Base-by-base conservation (phyloP, 2,329 filamentous ascomycete species). In the Cryoendolithus antarcticus region DNA sequence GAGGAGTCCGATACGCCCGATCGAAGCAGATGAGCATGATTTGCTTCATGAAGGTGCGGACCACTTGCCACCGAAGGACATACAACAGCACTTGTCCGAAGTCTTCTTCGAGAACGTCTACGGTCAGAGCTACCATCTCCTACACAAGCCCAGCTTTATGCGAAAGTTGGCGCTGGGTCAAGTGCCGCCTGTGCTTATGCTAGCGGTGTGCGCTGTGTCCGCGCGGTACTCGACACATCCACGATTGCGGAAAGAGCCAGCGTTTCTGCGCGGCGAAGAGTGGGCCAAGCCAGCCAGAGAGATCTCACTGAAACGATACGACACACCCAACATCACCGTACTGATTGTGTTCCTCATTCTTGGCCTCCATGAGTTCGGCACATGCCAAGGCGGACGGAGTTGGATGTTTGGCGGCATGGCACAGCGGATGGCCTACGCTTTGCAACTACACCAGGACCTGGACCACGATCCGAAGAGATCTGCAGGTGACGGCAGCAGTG, bases 101-200 rank as follows among this genome's bases (percentile, higher is more conserved):
- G 78, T 95, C 1, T 98, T 93, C 57, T 98, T 96, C 55, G 89
- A 96, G 54, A 88, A 82, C 53, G 75, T 96, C 1, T 96, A 98
- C 56, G 91, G 91, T 6, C 91, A 96, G 57, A 84, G 86, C 28
- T 98, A 96, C 58, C 83, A 93, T 47, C 67, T 98, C 12, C 74
- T 98, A 7, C 91, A 98, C 62, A 96, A 95, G 58, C 89, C 91
- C 30, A 96, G 88, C 58, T 96, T 93, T 58, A 94, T 96, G 82
- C 75, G 88, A 43, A 86, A 86, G 53, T 60, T 91, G 39, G 85
- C 81, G 52, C 73, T 79, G 43, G 82, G 83, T 24, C 80, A 80
- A 1, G 68, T 96, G 9, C 89, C 91, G 1, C 91, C 91, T 1
- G 89, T 96, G 8, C 67, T 98, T 9, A 77, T 93, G 38, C 72